A percentile compares a stretch with the other conserved stretches of the same genome.
Evolutionary conservation across 2,329 filamentous ascomycete species (phyloP).

Genomic region (Ophiostoma quercus): DNA sequence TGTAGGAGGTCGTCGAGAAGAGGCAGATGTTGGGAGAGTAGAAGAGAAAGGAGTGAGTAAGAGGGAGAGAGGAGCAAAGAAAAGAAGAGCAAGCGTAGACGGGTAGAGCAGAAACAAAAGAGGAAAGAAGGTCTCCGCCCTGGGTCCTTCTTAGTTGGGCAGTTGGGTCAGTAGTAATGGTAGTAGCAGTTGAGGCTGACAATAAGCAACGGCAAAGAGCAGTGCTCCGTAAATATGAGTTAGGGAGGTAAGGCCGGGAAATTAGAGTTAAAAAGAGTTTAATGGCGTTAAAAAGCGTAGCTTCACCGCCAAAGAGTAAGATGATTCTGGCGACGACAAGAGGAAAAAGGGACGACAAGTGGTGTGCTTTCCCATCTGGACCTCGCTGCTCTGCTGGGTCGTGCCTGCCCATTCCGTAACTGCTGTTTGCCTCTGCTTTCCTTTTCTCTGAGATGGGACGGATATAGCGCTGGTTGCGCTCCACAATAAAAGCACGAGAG

Average conservation of each 20-base stretch:
- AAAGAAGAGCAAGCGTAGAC: background rate
- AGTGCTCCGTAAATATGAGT: background rate
- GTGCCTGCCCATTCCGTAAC: background rate
- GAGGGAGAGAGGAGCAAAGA: background rate
- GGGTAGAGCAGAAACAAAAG: background rate
- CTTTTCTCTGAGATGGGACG: background rate
- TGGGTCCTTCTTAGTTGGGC: background rate
- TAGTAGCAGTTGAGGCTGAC: constrained; percentile 14
- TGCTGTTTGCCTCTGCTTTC: background rate
- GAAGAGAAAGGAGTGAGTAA: background rate
- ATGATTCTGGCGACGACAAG: background rate
- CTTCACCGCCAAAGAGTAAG: constrained; percentile 13
- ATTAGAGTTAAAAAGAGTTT: constrained; percentile 4
- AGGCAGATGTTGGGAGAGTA: background rate
- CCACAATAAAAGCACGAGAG: constrained; percentile 8
- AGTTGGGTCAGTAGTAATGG: background rate
- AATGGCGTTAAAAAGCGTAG: background rate
- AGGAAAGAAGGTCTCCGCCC: constrained; percentile 16
- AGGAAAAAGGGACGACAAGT: constrained; percentile 6
- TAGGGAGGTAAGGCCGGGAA: constrained; percentile 7
- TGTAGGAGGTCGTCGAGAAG: background rate
- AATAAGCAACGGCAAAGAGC: constrained; percentile 4
- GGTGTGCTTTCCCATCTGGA: constrained; percentile 10
- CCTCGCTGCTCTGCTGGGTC: background rate
- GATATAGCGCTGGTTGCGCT: constrained; percentile 2